phyloP scores from a whole-genome alignment of 176 grass and related monocot genomes.

The Chloris gayana region DNA sequence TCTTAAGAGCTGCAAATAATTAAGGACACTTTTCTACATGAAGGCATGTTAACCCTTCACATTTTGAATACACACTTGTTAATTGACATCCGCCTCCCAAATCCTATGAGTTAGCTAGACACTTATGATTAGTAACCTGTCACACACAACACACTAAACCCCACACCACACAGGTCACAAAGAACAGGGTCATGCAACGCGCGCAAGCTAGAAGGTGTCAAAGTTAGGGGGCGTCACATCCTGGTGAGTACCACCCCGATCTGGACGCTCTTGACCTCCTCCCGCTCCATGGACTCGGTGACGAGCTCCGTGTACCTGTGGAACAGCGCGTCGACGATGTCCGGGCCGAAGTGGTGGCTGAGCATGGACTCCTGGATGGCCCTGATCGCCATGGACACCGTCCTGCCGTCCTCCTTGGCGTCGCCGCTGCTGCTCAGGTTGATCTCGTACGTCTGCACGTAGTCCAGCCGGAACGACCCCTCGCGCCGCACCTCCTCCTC shows the following conservation, averaged over 20 bases:
- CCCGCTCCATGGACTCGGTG: constrained; percentile 71
- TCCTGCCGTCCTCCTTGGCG: constrained; percentile 73
- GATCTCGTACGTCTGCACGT: constrained; percentile 78
- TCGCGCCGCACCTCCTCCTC: constrained; percentile 72
- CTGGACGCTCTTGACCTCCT: constrained; percentile 79
- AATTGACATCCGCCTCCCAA: constrained; percentile 21
- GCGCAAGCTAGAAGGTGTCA: neutral
- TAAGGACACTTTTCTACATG: neutral
- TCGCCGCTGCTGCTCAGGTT: constrained; percentile 78
- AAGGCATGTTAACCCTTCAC: neutral
- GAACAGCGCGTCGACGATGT: constrained; percentile 74
- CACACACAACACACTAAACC: neutral
- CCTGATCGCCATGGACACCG: constrained; percentile 79
- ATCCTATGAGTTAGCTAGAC: constrained; percentile 40
- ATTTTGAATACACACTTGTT: constrained; percentile 11
- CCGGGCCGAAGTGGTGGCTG: constrained; percentile 78
- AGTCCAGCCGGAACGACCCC: constrained; percentile 78
- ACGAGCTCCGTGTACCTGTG: constrained; percentile 68
- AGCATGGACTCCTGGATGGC: constrained; percentile 97
- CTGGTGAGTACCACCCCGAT: constrained; percentile 73
- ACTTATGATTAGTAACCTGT: neutral
- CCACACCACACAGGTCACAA: neutral
- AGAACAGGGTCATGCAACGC: constrained; percentile 26
- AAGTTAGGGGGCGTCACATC: constrained; percentile 36
- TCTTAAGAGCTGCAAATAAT: too few relatives aligned